A percentile compares a stretch with the other conserved stretches of the same genome.
These are phyloP conservation scores for Climacium dendroides DNA, from an alignment of 225 moss, liverwort and hornwort species.

Conservation along the genomic window DNA sequence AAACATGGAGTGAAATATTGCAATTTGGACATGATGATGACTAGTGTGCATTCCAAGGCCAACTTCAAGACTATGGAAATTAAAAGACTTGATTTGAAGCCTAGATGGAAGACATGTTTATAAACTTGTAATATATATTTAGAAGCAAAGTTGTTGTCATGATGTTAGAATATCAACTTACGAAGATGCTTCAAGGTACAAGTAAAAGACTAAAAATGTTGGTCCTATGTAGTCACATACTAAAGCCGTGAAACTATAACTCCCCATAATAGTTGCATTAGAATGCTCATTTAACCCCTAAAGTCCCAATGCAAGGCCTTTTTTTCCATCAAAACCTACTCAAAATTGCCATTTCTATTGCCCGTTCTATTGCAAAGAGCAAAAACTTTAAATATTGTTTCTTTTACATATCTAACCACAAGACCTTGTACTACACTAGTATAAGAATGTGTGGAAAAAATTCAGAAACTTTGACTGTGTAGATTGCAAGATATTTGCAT, in stretches of 20 bases:
- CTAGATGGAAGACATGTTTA: accelerated
- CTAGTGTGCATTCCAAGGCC: not conserved
- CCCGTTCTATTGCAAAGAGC: too few relatives aligned
- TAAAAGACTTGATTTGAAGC: not conserved
- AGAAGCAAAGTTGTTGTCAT: not conserved
- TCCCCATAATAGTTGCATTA: too few relatives aligned
- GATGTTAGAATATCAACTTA: not conserved
- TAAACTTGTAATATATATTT: not conserved
- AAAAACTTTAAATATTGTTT: too few relatives aligned
- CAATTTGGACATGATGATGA: not conserved
- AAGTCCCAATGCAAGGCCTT: too few relatives aligned
- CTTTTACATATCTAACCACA: too few relatives aligned
- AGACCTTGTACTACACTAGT: too few relatives aligned
- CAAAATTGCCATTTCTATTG: too few relatives aligned
- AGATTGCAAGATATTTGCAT: too few relatives aligned
- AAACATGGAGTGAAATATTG: not conserved
- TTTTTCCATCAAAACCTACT: too few relatives aligned
- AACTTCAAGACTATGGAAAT: not conserved
- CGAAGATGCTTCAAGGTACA: accelerated
- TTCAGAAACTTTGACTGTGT: too few relatives aligned
- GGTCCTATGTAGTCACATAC: accelerated
- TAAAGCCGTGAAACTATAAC: not conserved
- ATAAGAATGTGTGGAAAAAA: too few relatives aligned
- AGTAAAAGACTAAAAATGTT: not conserved
- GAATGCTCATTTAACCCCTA: too few relatives aligned